These are phyloP conservation scores for Fusarium algeriense DNA, from an alignment of 2,329 filamentous ascomycete genomes.

Conservation along the genomic window DNA sequence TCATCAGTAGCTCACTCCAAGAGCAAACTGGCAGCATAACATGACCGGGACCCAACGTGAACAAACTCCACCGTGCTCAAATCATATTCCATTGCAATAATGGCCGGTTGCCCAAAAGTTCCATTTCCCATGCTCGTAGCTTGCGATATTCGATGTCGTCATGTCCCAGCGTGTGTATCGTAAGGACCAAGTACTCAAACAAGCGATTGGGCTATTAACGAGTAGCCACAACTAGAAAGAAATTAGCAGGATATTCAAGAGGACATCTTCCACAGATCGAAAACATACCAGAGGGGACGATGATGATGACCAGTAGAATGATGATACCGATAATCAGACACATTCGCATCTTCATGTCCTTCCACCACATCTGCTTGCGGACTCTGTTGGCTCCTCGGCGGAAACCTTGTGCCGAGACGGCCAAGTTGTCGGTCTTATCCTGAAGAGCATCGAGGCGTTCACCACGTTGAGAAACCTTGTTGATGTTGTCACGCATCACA, in stretches of 20 bases:
- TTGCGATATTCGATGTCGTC: conserved; percentile 47
- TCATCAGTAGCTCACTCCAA: conserved; percentile 31
- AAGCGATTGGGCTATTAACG: conserved; percentile 45
- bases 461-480: conserved; percentile 94
- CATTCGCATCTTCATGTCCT: conserved; percentile 99
- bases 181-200: conserved; percentile 47
- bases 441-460: conserved; percentile 88
- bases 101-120: conserved; percentile 48
- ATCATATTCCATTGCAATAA: conserved; percentile 49
- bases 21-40: conserved; percentile 43
- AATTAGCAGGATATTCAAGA: conserved; percentile 19
- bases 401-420: conserved; percentile 93
- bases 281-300: conserved; percentile 84
- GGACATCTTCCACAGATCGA: neutral
- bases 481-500: conserved; percentile 98
- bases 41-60: conserved; percentile 48
- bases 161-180: conserved; percentile 43
- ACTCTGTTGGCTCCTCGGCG: conserved; percentile 96
- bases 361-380: conserved; percentile 99
- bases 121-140: conserved; percentile 48
- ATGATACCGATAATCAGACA: conserved; percentile 93
- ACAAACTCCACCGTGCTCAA: conserved; percentile 55
- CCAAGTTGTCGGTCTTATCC: conserved; percentile 95
- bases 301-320: conserved; percentile 91
- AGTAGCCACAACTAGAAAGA: conserved; percentile 52